phyloP scores from a whole-genome alignment of 2,329 filamentous ascomycete species.

The Mycosphaerella sp. region DNA sequence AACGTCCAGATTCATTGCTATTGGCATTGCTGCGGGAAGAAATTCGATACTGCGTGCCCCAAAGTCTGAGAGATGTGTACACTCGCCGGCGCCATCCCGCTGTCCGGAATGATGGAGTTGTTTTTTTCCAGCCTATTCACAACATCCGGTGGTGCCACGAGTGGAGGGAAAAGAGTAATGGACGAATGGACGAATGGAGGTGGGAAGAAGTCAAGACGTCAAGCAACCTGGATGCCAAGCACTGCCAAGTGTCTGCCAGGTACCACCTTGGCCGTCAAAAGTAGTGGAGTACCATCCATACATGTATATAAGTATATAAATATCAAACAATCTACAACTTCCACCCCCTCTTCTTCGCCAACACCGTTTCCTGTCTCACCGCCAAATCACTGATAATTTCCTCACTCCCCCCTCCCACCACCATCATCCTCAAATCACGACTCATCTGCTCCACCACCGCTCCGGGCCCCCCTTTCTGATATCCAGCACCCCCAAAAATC shows the following conservation, averaged over 20 bases:
- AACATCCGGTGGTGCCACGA: no score
- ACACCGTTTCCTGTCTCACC: constrained; percentile 32
- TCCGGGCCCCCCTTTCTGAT: constrained; percentile 47
- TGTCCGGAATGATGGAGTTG: background rate
- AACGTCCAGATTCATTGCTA: background rate
- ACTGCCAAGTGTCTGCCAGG: no score
- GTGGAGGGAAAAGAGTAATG: no score
- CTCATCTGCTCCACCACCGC: constrained; percentile 49
- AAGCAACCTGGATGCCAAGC: no score
- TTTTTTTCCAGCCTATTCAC: no score
- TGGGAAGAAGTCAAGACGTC: no score
- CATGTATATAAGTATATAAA: no score
- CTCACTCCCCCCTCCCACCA: constrained; percentile 33
- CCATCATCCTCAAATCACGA: constrained; percentile 46
- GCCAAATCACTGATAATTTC: constrained; percentile 34
- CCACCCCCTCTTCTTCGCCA: constrained; percentile 39
- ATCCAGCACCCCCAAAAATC: constrained; percentile 49
- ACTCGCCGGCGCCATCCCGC: background rate
- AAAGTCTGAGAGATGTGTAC: background rate
- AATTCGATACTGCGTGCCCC: background rate
- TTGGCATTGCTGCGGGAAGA: background rate
- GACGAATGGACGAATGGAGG: no score
- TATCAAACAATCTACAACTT: constrained; percentile 32
- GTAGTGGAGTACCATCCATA: no score
- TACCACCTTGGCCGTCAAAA: no score